phyloP scores from a whole-genome alignment of 202 grass and related monocot genomes.

The Dendrocalamus latiflorus region DNA sequence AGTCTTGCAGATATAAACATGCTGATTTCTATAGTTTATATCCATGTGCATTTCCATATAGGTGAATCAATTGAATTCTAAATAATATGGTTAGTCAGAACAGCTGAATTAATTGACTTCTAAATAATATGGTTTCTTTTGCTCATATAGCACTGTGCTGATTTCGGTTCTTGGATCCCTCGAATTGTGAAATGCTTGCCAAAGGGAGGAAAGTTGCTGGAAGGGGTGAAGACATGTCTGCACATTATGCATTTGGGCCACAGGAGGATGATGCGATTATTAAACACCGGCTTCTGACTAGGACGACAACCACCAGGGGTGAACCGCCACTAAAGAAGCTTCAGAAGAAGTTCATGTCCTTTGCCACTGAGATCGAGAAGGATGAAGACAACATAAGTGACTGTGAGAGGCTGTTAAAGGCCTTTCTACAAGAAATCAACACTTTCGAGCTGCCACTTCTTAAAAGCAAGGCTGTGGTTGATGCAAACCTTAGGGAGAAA shows the following conservation, averaged over 20 bases:
- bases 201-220: conserved; percentile 71
- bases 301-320: conserved; percentile 81
- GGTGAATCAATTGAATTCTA: not conserved
- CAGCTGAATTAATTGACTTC: not conserved
- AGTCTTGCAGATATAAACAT: not conserved
- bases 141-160: not conserved
- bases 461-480: conserved; percentile 83
- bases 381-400: conserved; percentile 49
- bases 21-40: not conserved
- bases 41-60: conserved; percentile 13
- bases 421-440: conserved; percentile 86
- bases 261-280: conserved; percentile 87
- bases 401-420: conserved; percentile 66
- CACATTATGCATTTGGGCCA: conserved; percentile 69
- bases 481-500: conserved; percentile 88
- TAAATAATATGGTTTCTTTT: conserved; percentile 6
- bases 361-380: conserved; percentile 73
- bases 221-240: conserved; percentile 65
- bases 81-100: not conserved
- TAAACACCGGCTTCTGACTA: conserved; percentile 87
- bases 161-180: conserved; percentile 16
- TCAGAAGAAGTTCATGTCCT: conserved; percentile 83
- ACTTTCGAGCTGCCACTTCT: conserved; percentile 89
- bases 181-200: conserved; percentile 42
- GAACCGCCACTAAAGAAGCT: conserved; percentile 96